phyloP scores from a whole-genome alignment of 306 rosid genomes.

The Trifolium fragiferum region DNA sequence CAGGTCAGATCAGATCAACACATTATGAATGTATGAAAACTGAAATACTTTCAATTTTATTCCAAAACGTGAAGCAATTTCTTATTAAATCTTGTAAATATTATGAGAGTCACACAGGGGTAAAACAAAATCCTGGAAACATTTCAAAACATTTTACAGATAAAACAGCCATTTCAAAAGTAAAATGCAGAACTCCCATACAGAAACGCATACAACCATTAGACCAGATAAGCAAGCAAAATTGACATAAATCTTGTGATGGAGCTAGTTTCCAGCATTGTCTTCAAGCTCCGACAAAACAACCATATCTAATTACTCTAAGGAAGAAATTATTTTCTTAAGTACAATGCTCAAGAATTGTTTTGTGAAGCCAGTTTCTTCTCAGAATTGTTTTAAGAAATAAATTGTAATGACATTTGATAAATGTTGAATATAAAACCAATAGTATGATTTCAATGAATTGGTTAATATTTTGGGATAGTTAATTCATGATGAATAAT shows the following conservation, averaged over 20 bases:
- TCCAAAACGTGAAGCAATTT: slow-evolving; percentile 22
- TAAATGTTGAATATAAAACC: slow-evolving; percentile 1
- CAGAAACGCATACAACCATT: slow-evolving; percentile 18
- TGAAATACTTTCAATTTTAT: slow-evolving; percentile 35
- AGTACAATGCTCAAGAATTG: slow-evolving; percentile 4
- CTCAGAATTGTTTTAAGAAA: slow-evolving; percentile 8
- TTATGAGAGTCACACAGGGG: not conserved
- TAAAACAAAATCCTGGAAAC: slow-evolving; percentile 28
- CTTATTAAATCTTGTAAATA: slow-evolving; percentile 23
- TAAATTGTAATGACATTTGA: not conserved
- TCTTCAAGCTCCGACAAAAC: slow-evolving; percentile 20
- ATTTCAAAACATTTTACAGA: slow-evolving; percentile 29
- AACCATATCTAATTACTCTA: slow-evolving; percentile 25
- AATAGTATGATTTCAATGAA: slow-evolving; percentile 18
- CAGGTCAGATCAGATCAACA: slow-evolving; percentile 27
- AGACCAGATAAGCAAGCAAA: slow-evolving; percentile 35
- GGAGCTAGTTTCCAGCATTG: slow-evolving; percentile 16
- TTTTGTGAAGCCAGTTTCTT: not conserved
- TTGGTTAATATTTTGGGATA: slow-evolving; percentile 7
- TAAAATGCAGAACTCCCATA: not conserved
- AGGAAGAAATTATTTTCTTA: not conserved
- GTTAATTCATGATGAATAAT: not conserved
- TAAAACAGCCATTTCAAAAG: slow-evolving; percentile 35
- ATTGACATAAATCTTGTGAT: slow-evolving; percentile 15
- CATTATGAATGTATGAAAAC: slow-evolving; percentile 20